Base-by-base conservation (phyloP, 139 green algal species). In the Ulvella scutata region DNA sequence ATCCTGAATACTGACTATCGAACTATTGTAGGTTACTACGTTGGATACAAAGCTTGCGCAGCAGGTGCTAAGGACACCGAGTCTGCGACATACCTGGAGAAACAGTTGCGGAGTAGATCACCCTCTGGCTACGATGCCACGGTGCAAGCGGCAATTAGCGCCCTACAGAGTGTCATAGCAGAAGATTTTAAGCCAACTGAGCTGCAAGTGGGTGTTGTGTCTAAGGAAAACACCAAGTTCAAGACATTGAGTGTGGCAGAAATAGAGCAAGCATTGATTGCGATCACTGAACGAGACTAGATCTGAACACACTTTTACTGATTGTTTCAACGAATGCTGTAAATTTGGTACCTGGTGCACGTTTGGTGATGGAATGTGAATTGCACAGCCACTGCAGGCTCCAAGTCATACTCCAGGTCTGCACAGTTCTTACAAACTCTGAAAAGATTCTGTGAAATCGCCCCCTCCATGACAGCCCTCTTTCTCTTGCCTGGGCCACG, bases 101-200 rank as follows among this genome's bases (percentile, higher is more conserved):
- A 99, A 87, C 93, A 95, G 79, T 76, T 97, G 73, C 96, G 96
- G 62, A 73, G 37, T 43, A 79, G 78, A 3, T 73, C 82, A 10
- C 28, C 82, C 33, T 77, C 89, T 29, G 82, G n/a, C 23, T 89
- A 89, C 51, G 87, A 92, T 7, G 88, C 92, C 59, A 80, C 85
- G 3, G 81, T 92, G 26, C 87, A 91, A 76, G 86, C 87, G 26
- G 94, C 93, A 51, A 97, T 98, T 39, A 20, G 23, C 40, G 33
- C 4, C 1, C 61, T 88, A 74, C 93, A 98, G 84, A 87, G 80
- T 78, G 94, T 99, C 39, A 79, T 98, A 37, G 85, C 81, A 3
- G 95, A 98, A 79, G 95, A 98, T 73, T 91, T 98, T 75, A 98
- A 98, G 82, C 86, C 95, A 3, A 81, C 73, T 2, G 92, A 99